Percentiles rank a stretch among this genome's conserved stretches.
phyloP scores from a whole-genome alignment of 176 grass and related monocot genomes.

The Pharus latifolius region DNA sequence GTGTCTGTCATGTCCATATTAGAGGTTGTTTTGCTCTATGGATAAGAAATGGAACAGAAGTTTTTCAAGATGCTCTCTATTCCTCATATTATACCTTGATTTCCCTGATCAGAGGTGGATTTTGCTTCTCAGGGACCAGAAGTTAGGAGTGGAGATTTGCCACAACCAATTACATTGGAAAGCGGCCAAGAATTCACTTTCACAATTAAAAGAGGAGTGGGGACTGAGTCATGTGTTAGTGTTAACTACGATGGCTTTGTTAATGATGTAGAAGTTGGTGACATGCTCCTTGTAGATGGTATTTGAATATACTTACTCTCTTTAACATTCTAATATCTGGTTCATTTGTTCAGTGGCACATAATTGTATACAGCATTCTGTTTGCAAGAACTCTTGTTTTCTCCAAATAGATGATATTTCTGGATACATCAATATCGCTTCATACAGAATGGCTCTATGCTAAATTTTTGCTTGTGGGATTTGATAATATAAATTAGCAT shows the following conservation, averaged over 20 bases:
- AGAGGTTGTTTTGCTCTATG: slow-evolving; percentile 8
- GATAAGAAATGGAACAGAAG: neutral
- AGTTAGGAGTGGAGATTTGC: slow-evolving; percentile 93
- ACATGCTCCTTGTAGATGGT: slow-evolving; percentile 98
- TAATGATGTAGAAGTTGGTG: slow-evolving; percentile 88
- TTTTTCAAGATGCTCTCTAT: slow-evolving; percentile 2
- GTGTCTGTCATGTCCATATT: too few species aligned
- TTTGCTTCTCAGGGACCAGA: slow-evolving; percentile 77
- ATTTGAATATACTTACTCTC: neutral
- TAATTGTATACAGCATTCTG: neutral
- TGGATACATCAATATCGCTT: neutral
- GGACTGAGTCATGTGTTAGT: slow-evolving; percentile 84
- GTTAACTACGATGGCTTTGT: slow-evolving; percentile 97
- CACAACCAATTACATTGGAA: slow-evolving; percentile 58
- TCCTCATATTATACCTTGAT: slow-evolving; percentile 11
- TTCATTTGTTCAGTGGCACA: neutral
- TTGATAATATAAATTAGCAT: neutral
- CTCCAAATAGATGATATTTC: too few species aligned
- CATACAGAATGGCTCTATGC: neutral
- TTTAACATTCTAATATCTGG: neutral
- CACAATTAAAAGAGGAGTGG: slow-evolving; percentile 77
- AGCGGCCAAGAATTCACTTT: slow-evolving; percentile 77
- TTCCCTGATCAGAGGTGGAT: neutral
- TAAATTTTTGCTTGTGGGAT: neutral
- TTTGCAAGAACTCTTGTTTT: too few species aligned